Evolutionary conservation across 2,329 filamentous ascomycete genomes (phyloP), one percentile per base, ranked within the genome.

Genomic region (Fusarium sambucinum): DNA sequence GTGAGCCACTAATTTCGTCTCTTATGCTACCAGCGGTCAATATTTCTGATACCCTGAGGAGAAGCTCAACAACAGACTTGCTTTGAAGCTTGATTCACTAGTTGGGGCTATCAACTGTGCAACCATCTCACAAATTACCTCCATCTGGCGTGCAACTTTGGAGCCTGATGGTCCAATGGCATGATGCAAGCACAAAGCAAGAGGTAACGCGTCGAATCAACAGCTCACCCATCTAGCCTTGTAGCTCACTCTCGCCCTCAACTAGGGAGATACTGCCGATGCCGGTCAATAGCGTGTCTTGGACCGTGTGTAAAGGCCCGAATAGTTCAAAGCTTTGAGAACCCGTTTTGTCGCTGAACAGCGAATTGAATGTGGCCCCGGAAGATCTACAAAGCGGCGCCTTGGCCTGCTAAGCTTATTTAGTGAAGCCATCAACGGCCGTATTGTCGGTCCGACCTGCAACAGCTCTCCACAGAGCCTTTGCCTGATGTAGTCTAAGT

Each of bases 401-500:
- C 61, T 61, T 57, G 33, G 47, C 47, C 32, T 53, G n/a, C 52
- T 52, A 67, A 57, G 63, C 64, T 65, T 65, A 60, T 50, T 45
- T 23, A 30, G 46, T 16, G 46, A 65, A 53, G 50, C 51, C 48
- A 54, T 52, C 10, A n/a, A 38, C 64, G 64, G 59, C 48, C 59
- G 47, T 48, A 42, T 50, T 68, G 59, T 68, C 64, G 64, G 64
- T 47, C 64, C 64, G 48, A 68, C 65, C 63, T 16, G 32, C 27
- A 52, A 51, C 23, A 12, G 8, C 32, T 62, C 64, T 37, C 64
- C 64, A 68, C 64, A 67, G 13, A 27, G 23, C 9, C 19, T 44
- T 51, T 23, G 8, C 64, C 48, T 5, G 5, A 46, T 42, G 3
- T 2, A 32, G 63, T 7, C 52, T 45, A 41, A 3, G 0, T 2